phyloP scores from a whole-genome alignment of 2,329 filamentous ascomycete genomes.

The Xylaria sp. region DNA sequence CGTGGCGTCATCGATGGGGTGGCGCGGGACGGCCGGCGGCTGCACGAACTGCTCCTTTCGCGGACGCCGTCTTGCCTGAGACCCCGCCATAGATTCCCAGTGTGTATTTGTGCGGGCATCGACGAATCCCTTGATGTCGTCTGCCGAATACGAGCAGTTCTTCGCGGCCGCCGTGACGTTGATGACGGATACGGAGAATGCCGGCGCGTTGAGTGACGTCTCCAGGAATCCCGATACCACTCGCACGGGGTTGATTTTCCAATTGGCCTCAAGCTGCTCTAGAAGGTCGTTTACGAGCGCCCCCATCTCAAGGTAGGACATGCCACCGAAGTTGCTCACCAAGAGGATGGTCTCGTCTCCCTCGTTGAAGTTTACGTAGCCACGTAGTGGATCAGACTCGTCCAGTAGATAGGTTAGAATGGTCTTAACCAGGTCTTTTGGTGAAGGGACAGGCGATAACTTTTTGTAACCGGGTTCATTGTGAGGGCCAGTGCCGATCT shows the following conservation, averaged over 20 bases:
- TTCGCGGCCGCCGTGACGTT: slow-evolving; percentile 64
- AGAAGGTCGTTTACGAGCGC: slow-evolving; percentile 66
- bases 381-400: slow-evolving; percentile 61
- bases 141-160: slow-evolving; percentile 58
- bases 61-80: slow-evolving; percentile 53
- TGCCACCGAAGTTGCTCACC: slow-evolving; percentile 69
- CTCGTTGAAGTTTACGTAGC: slow-evolving; percentile 60
- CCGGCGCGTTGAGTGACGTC: slow-evolving; percentile 77
- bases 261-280: slow-evolving; percentile 59
- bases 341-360: slow-evolving; percentile 64
- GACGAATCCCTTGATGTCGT: slow-evolving; percentile 71
- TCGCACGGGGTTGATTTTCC: slow-evolving; percentile 63
- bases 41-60: slow-evolving; percentile 59
- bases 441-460: slow-evolving; percentile 62
- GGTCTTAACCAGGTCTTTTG: slow-evolving; percentile 63
- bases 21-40: slow-evolving; percentile 51
- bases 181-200: slow-evolving; percentile 75
- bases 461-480: slow-evolving; percentile 73
- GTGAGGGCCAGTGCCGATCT: slow-evolving; percentile 74
- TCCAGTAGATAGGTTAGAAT: slow-evolving; percentile 72
- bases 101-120: slow-evolving; percentile 70
- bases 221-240: slow-evolving; percentile 73
- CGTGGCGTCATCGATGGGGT: slow-evolving; percentile 53
- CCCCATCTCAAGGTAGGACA: slow-evolving; percentile 67
- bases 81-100: slow-evolving; percentile 65